A percentile compares a stretch with the other conserved stretches of the same genome.
Evolutionary conservation across 768 basidiomycete species (phyloP).

Genomic region (Russula compacta): DNA sequence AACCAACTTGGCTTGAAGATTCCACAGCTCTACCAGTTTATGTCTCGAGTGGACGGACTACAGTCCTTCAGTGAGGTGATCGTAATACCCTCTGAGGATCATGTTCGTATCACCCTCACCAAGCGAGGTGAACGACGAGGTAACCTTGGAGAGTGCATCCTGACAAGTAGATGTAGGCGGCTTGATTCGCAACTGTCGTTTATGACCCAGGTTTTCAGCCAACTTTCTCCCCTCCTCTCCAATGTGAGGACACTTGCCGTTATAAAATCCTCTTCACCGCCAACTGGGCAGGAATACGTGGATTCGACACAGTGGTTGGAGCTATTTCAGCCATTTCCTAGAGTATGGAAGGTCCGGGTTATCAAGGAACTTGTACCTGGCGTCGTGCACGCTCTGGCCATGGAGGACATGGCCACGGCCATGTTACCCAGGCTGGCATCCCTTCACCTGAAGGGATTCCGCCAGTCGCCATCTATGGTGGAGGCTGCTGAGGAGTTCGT

Average conservation of each 20-base stretch:
- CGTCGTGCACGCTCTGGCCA: background rate
- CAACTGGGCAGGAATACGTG: background rate
- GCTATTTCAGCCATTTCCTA: background rate
- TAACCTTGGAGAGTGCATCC: too few species aligned
- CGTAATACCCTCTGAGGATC: background rate
- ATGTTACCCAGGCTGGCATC: background rate
- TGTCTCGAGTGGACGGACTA: background rate
- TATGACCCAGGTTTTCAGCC: background rate
- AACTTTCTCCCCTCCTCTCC: background rate
- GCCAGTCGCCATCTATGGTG: background rate
- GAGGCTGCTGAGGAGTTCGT: background rate
- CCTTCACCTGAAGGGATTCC: background rate
- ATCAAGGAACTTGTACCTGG: background rate
- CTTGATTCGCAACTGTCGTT: background rate
- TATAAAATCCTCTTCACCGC: too few species aligned
- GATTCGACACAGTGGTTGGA: background rate
- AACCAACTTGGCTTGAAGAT: background rate
- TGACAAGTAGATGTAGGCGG: background rate
- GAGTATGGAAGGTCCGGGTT: background rate
- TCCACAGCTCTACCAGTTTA: background rate
- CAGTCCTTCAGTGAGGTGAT: background rate
- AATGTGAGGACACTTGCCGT: background rate
- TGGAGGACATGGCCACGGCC: background rate
- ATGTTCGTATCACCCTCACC: background rate
- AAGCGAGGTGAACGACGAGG: too few species aligned